phyloP scores from a whole-genome alignment of 2,329 filamentous ascomycete genomes.

The Exophiala dermatitidis region DNA sequence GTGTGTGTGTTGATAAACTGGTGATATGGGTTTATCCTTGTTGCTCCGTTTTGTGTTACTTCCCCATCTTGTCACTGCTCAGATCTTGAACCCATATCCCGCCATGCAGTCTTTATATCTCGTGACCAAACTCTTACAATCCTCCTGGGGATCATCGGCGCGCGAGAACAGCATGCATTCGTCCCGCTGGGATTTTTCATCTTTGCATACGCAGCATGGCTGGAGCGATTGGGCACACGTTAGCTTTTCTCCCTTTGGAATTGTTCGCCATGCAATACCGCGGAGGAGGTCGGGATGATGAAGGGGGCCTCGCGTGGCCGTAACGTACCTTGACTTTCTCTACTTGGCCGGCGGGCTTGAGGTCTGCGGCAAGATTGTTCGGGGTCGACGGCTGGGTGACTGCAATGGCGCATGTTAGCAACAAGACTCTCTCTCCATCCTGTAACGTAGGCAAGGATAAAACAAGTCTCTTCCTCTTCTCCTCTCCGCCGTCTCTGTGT shows the following conservation, averaged over 20 bases:
- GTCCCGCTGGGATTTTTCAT: conserved; percentile 85
- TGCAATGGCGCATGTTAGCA: background rate
- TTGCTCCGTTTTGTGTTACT: background rate
- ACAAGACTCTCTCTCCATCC: background rate
- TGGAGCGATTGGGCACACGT: conserved; percentile 33
- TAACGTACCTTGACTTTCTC: conserved; percentile 27
- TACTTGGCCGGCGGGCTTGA: conserved; percentile 13
- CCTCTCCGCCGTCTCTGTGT: too few species aligned
- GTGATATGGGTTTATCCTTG: background rate
- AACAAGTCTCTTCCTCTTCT: too few species aligned
- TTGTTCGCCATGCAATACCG: too few species aligned
- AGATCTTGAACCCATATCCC: conserved; percentile 75
- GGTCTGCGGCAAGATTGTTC: conserved; percentile 3
- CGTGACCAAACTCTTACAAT: conserved; percentile 75
- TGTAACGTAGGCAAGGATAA: too few species aligned
- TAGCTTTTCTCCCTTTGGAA: too few species aligned
- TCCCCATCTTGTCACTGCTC: background rate
- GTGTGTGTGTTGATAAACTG: background rate
- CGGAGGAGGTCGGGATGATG: background rate
- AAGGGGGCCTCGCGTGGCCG: background rate
- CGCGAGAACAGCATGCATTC: conserved; percentile 99
- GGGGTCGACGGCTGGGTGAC: conserved; percentile 15
- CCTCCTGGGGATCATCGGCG: conserved; percentile 69
- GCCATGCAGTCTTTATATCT: conserved; percentile 90
- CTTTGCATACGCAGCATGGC: conserved; percentile 97